Evolutionary conservation across 108 stramenopile genomes (phyloP).

Genomic region (Cyclotella kingstonii): DNA sequence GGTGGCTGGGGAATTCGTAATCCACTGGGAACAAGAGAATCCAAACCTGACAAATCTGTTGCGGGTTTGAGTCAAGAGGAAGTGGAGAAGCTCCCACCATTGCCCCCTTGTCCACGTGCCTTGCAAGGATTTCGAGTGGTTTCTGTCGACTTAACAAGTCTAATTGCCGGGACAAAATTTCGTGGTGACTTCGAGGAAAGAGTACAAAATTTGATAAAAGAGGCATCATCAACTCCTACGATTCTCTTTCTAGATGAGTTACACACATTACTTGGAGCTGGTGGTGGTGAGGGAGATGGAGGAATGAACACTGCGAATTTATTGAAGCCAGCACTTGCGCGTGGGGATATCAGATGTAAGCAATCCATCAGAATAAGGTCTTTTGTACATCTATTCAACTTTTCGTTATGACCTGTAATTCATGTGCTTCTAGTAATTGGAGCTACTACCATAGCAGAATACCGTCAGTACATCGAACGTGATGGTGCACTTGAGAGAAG

Average conservation of each 20-base stretch:
- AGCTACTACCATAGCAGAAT: conserved; percentile 88
- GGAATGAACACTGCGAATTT: conserved; percentile 89
- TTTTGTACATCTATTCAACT: not conserved
- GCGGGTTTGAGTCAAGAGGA: conserved; percentile 46
- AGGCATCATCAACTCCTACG: conserved; percentile 57
- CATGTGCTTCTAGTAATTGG: conserved; percentile 55
- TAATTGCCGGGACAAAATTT: conserved; percentile 82
- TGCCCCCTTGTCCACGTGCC: conserved; percentile 64
- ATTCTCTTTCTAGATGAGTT: conserved; percentile 89
- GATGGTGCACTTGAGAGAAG: conserved; percentile 88
- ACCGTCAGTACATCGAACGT: conserved; percentile 84
- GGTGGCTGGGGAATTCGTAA: conserved; percentile 39
- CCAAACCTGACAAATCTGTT: conserved; percentile 28
- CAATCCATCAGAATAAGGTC: not conserved
- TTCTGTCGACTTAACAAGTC: conserved; percentile 66
- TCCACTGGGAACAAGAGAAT: conserved; percentile 38
- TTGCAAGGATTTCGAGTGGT: conserved; percentile 65
- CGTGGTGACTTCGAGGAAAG: conserved; percentile 89
- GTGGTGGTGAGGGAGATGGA: conserved; percentile 83
- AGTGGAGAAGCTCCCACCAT: conserved; percentile 53
- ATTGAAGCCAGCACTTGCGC: conserved; percentile 85
- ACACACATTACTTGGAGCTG: conserved; percentile 80
- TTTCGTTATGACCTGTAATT: not conserved
- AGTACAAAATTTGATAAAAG: conserved; percentile 71
- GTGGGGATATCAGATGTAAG: conserved; percentile 61